Conservation (phyloP, 192 early-diverging fungal genomes). For the Dispira parvispora region DNA sequence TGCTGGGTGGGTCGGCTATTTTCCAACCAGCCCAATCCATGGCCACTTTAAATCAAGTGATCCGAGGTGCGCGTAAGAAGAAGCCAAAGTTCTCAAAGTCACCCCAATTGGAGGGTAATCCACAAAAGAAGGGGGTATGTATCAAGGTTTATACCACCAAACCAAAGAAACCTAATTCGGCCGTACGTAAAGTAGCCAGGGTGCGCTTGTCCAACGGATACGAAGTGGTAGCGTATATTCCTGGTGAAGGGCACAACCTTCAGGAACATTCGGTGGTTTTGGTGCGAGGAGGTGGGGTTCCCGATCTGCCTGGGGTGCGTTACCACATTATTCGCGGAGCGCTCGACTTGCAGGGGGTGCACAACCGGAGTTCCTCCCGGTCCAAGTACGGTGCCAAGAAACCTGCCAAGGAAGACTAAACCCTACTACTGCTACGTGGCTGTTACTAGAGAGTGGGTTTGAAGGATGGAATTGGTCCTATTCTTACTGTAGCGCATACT, state of each 20-base stretch:
- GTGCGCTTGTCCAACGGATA: slow-evolving; percentile 89
- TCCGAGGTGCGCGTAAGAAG: slow-evolving; percentile 63
- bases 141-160: slow-evolving; percentile 89
- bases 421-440: no score
- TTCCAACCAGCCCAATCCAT: slow-evolving; percentile 18
- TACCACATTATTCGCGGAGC: slow-evolving; percentile 89
- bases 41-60: slow-evolving; percentile 90
- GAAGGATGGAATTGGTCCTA: no score
- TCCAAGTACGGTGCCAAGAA: slow-evolving; percentile 93
- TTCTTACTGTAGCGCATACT: no score
- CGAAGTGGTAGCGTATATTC: slow-evolving; percentile 88
- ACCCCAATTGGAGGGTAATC: slow-evolving; percentile 71
- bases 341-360: slow-evolving; percentile 88
- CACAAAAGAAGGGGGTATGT: slow-evolving; percentile 87
- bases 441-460: no score
- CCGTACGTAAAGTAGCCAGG: slow-evolving; percentile 80
- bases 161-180: slow-evolving; percentile 98
- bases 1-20: neutral
- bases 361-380: slow-evolving; percentile 56
- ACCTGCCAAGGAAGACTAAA: slow-evolving; percentile 23
- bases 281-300: slow-evolving; percentile 85
- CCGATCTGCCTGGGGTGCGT: slow-evolving; percentile 93
- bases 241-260: slow-evolving; percentile 94
- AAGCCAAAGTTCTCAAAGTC: slow-evolving; percentile 45
- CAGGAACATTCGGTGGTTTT: slow-evolving; percentile 96